These are phyloP conservation scores for Plasmopara viticola DNA, from an alignment of 352 stramenopile genomes.

Conservation along the genomic window DNA sequence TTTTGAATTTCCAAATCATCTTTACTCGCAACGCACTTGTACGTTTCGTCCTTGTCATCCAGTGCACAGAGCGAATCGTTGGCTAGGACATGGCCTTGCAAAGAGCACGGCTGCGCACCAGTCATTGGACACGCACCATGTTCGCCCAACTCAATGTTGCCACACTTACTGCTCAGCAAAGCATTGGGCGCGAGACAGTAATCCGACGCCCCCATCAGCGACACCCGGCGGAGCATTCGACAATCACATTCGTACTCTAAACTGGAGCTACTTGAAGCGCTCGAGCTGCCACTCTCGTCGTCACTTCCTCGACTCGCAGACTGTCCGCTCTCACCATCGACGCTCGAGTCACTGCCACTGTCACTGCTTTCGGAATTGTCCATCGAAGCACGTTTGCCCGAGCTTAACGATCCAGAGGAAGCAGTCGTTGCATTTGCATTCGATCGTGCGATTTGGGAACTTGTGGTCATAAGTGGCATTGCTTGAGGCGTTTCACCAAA, in stretches of 20 bases:
- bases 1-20: constrained; percentile 62
- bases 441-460: constrained; percentile 1
- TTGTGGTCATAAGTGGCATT: constrained; percentile 1
- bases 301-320: constrained; percentile 5
- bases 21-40: constrained; percentile 66
- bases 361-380: neutral
- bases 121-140: constrained; percentile 45
- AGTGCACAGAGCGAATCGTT: constrained; percentile 56
- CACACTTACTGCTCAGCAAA: constrained; percentile 53
- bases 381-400: neutral
- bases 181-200: constrained; percentile 52
- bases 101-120: constrained; percentile 49
- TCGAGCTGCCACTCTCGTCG: constrained; percentile 17
- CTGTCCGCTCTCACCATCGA: neutral
- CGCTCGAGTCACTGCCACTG: neutral
- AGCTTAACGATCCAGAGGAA: constrained; percentile 12
- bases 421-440: constrained; percentile 6
- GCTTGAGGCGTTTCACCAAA: constrained; percentile 11
- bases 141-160: constrained; percentile 45
- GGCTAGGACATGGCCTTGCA: constrained; percentile 48
- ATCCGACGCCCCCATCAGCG: constrained; percentile 64
- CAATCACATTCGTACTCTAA: constrained; percentile 43
- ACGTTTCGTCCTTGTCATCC: constrained; percentile 56
- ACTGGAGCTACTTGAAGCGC: constrained; percentile 21
- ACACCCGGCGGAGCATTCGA: constrained; percentile 37